Evolutionary conservation across 805 yeast genomes (phyloP), one percentile per base, ranked within the genome.

Genomic region (Saturnispora sanitii): DNA sequence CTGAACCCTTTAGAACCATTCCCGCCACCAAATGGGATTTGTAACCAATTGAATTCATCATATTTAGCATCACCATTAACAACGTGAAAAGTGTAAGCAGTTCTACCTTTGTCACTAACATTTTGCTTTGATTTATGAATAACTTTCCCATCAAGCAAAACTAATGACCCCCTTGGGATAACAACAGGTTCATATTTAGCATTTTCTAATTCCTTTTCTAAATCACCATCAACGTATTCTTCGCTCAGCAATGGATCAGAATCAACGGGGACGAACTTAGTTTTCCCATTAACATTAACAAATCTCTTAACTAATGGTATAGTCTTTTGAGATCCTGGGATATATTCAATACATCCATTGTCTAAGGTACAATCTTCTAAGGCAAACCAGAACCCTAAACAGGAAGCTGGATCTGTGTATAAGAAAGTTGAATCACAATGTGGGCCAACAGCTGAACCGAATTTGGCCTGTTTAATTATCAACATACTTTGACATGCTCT

Each of bases 361-460:
- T 59, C 61, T 2, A 55, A 43, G 1, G 79, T 76, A 55, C 92
- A 82, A 50, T 80, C 82, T 50, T 83, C 86, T 46, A 82, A 58
- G 0, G 92, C 88, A 53, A 77, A 74, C 94, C 94, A 82, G 54
- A 79, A 83, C 2, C 94, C 94, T 30, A 82, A 56, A 1, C 87
- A 85, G 2, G 75, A 62, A 38, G 71, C 77, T 3, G 94, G 94
- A 15, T 74, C 64, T 0, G 92, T 82, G 57, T 67, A 82, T 20
- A 83, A 63, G 49, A 83, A 83, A 2, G 76, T 75, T 2, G 77
- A 86, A 55, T 83, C 94, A 40, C 79, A 82, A 51, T 83, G 94
- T 1, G 82, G 64, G 3, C 90, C 90, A 1, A 83, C 94, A 29
- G 75, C 78, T 3, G 78, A 80, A 4, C 82, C 82, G 32, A 75